Evolutionary conservation across 495 filamentous ascomycete species (phyloP).

Genomic region (Cercophora scortea): DNA sequence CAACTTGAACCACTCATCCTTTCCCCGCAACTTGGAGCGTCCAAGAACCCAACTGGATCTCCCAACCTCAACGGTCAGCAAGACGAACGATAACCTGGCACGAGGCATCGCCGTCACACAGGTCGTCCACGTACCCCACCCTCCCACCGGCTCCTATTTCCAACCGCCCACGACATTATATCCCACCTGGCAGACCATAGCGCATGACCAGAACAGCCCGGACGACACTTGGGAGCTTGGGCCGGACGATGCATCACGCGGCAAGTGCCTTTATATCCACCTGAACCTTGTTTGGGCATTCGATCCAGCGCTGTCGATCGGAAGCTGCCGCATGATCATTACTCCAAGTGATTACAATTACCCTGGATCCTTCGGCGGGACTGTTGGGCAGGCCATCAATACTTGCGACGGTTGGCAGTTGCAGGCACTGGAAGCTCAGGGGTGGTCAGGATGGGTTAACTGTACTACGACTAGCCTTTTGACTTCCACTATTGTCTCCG

Average conservation of each 20-base stretch:
- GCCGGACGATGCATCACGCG: too few relatives aligned
- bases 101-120: neutral
- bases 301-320: neutral
- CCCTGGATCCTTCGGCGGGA: neutral
- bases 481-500: too few relatives aligned
- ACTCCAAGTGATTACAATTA: neutral
- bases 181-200: neutral
- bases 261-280: too few relatives aligned
- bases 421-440: too few relatives aligned
- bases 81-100: too few relatives aligned
- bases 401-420: too few relatives aligned
- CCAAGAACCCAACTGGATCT: neutral
- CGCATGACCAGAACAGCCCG: neutral
- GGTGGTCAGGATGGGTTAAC: too few relatives aligned
- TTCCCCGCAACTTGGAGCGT: neutral
- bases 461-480: too few relatives aligned
- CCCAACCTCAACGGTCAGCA: neutral
- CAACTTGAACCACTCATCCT: too few relatives aligned
- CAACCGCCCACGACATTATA: neutral
- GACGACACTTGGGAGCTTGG: too few relatives aligned
- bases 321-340: neutral
- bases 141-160: neutral
- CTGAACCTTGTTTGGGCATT: neutral
- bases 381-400: neutral
- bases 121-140: neutral